Evolutionary conservation across 805 yeast genomes (phyloP).

Genomic region (Myxozyma sirexii): DNA sequence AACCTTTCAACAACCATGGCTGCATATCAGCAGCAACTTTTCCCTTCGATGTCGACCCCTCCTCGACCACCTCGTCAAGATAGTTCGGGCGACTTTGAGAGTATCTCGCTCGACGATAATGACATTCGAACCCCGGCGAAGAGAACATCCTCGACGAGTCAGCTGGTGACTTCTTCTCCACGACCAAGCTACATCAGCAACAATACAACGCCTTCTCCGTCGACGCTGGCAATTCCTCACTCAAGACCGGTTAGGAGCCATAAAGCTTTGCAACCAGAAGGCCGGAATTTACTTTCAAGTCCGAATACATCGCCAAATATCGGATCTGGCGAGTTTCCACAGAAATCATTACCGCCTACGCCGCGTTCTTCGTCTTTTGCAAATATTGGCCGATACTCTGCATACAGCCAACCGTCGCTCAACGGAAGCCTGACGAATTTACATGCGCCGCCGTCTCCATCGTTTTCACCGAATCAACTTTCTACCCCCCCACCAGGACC

Average conservation of each 20-base stretch:
- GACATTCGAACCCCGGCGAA: neutral
- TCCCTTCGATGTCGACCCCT: neutral
- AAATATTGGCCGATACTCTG: slow-evolving; percentile 6
- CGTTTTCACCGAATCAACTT: neutral
- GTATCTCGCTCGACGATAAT: slow-evolving; percentile 20
- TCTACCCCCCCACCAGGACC: neutral
- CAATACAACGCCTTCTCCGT: neutral
- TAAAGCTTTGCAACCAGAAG: neutral
- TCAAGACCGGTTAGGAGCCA: neutral
- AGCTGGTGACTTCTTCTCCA: neutral
- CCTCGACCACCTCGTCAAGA: neutral
- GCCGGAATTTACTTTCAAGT: neutral
- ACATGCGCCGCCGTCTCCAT: slow-evolving; percentile 11
- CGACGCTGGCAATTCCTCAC: neutral
- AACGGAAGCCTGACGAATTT: slow-evolving; percentile 9
- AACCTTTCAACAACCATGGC: neutral
- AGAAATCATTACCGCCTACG: neutral
- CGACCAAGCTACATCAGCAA: neutral
- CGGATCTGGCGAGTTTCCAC: slow-evolving; percentile 3
- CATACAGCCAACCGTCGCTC: slow-evolving; percentile 8
- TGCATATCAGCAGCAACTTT: neutral
- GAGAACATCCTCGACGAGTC: neutral
- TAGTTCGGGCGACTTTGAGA: slow-evolving; percentile 19
- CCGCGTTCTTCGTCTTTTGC: slow-evolving; percentile 13
- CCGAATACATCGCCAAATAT: neutral